Conservation (phyloP, 2,329 filamentous ascomycete species). For the Aspergillus novofumigatus region DNA sequence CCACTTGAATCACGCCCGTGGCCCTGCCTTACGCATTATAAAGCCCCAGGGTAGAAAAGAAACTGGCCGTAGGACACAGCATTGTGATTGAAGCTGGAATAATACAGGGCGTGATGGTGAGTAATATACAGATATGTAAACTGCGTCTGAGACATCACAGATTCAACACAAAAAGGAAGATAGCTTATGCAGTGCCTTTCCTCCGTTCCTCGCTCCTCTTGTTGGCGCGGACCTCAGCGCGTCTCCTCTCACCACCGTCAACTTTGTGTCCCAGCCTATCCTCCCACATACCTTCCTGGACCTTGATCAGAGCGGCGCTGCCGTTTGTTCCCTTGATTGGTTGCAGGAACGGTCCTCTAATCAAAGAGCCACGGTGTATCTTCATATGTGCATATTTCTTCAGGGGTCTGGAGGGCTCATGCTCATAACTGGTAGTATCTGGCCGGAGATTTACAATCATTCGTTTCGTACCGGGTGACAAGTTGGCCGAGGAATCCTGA, state of each 20-base stretch:
- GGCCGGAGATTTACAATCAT: constrained; percentile 58
- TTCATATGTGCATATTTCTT: constrained; percentile 61
- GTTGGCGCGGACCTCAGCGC: constrained; percentile 82
- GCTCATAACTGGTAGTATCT: constrained; percentile 53
- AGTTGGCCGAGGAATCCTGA: constrained; percentile 47
- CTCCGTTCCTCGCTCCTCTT: constrained; percentile 73
- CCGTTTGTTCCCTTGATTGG: constrained; percentile 60
- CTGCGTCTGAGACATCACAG: constrained; percentile 9
- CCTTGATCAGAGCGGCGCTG: constrained; percentile 60
- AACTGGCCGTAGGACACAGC: background rate
- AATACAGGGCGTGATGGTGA: background rate
- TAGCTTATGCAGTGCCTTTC: constrained; percentile 44
- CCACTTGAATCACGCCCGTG: background rate
- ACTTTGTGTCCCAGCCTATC: constrained; percentile 82
- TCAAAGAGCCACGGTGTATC: constrained; percentile 63
- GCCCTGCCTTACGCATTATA: background rate
- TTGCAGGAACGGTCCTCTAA: constrained; percentile 71
- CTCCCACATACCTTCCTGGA: constrained; percentile 92
- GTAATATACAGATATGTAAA: constrained; percentile 12
- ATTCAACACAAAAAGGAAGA: background rate
- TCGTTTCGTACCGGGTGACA: constrained; percentile 53
- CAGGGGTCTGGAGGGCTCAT: constrained; percentile 40
- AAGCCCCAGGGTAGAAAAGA: background rate
- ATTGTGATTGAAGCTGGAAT: constrained; percentile 10
- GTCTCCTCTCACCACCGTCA: constrained; percentile 90